Base-by-base conservation (phyloP, 352 stramenopile species). In the Phytopythium litorale region DNA sequence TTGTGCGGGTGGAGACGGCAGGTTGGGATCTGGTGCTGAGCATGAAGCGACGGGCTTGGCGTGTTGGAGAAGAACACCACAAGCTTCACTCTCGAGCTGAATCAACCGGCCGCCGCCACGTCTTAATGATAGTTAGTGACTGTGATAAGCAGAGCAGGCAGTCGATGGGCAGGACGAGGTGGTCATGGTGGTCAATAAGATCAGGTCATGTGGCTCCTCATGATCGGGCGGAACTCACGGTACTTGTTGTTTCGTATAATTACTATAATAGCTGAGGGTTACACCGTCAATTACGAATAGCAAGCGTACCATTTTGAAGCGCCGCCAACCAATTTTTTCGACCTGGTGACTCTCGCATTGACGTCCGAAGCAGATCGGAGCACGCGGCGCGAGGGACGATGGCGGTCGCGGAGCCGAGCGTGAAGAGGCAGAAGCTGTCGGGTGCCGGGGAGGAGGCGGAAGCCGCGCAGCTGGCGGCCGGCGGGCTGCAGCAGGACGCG, bases 341-440 rank as follows among this genome's bases (percentile, higher is more conserved):
- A 21, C 40, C 7, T 21, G 40, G 40, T 3, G 38, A 32, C 40
- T 19, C 19, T 28, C 19, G 18, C 40, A 23, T 23, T 11, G 42
- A 49, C 42, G 8, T 49, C 42, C 6, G 19, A 23, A 49, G 7
- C 21, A 19, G 35, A 40, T 9, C 7, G 7, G 42, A 13, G 42
- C 11, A 12, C 16, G 8, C 18, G 6, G 21, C 28, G 7, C 13
- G 7, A 13, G 23, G 35, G 16, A 55, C 12, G 23, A 80, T 84
- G 68, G 70, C 61, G 61, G 71, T 73, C 60, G 64, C 75, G 40
- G 70, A 73, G 63, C 70, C 70, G 56, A 71, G 63, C 57, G 63
- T 68, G 51, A 87, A 87, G 75, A 78, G 78, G 62, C 75, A 84
- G 65, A 87, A 84, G 68, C 55, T 82, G 57, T 73, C 78, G 55